Percentiles rank a stretch among this genome's conserved stretches.
Conservation (phyloP, 2,329 filamentous ascomycete species). For the Fusarium compactum region DNA sequence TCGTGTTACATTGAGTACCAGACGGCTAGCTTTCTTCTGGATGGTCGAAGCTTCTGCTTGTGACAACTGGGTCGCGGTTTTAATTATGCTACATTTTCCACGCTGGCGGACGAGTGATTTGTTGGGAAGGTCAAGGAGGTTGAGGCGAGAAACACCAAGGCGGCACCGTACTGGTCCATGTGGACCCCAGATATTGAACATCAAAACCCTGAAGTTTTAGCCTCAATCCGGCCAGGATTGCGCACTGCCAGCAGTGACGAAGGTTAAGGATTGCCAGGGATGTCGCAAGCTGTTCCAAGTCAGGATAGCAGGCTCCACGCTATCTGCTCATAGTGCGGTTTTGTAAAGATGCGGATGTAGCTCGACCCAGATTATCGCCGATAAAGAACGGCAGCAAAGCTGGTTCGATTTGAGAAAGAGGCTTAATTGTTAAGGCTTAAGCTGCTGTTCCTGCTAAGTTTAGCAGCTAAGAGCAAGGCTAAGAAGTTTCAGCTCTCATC, state of each 20-base stretch:
- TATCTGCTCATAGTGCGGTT: constrained; percentile 36
- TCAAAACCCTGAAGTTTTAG: constrained; percentile 28
- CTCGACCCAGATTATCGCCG: constrained; percentile 11
- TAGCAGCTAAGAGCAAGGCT: constrained; percentile 31
- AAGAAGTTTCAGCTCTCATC: constrained; percentile 44
- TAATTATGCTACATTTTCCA: constrained; percentile 6
- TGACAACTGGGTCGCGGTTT: constrained; percentile 18
- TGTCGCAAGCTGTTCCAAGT: constrained; percentile 43
- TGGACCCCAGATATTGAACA: constrained; percentile 16
- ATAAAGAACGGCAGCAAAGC: background rate
- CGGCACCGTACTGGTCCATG: constrained; percentile 10
- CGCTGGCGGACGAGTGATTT: constrained; percentile 11
- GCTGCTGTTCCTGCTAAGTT: background rate
- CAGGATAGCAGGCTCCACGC: constrained; percentile 42
- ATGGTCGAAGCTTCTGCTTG: constrained; percentile 23
- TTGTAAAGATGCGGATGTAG: constrained; percentile 22
- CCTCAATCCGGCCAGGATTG: constrained; percentile 23
- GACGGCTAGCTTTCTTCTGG: background rate
- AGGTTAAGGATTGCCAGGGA: constrained; percentile 23
- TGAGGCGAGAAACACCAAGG: constrained; percentile 21
- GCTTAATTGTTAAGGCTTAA: constrained; percentile 23
- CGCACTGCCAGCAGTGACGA: constrained; percentile 34
- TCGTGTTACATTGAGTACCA: constrained; percentile 37
- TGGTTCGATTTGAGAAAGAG: constrained; percentile 29
- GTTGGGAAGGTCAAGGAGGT: constrained; percentile 3